A percentile compares a stretch with the other conserved stretches of the same genome.
Conservation (phyloP, 73 alveolate genomes). For the Urostyla sp. region DNA sequence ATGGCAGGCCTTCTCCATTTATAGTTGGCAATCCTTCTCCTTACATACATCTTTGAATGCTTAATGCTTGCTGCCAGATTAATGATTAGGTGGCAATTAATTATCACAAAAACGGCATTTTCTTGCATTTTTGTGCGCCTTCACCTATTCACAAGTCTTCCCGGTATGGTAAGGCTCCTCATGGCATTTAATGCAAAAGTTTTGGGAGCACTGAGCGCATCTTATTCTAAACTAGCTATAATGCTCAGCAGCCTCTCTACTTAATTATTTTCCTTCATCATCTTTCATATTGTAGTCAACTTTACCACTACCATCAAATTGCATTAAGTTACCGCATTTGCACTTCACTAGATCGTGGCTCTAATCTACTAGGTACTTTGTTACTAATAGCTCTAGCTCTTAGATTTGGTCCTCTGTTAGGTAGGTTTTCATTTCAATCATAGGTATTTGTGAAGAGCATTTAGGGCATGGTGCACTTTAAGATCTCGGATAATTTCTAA, state of each 20-base stretch:
- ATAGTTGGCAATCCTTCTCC: slow-evolving; percentile 65
- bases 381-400: slow-evolving; percentile 57
- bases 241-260: slow-evolving; percentile 72
- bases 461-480: slow-evolving; percentile 72
- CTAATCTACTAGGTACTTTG: slow-evolving; percentile 33
- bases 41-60: slow-evolving; percentile 72
- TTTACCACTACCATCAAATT: slow-evolving; percentile 73
- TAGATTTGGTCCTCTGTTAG: slow-evolving; percentile 65
- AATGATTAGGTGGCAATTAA: slow-evolving; percentile 48
- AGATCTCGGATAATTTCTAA: slow-evolving; percentile 42
- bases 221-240: slow-evolving; percentile 82
- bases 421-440: slow-evolving; percentile 57
- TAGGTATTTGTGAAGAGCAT: slow-evolving; percentile 46
- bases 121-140: slow-evolving; percentile 60
- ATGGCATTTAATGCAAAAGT: slow-evolving; percentile 82
- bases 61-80: background rate
- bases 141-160: slow-evolving; percentile 77
- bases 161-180: slow-evolving; percentile 93
- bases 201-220: slow-evolving; percentile 76
- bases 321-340: slow-evolving; percentile 74
- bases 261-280: slow-evolving; percentile 36
- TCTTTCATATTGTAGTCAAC: slow-evolving; percentile 72
- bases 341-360: slow-evolving; percentile 57
- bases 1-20: slow-evolving; percentile 62
- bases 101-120: slow-evolving; percentile 73